Evolutionary conservation across 371 early-diverging fungal genomes (phyloP), one percentile per base, ranked within the genome.

Genomic region (Chytridium lagenaria): DNA sequence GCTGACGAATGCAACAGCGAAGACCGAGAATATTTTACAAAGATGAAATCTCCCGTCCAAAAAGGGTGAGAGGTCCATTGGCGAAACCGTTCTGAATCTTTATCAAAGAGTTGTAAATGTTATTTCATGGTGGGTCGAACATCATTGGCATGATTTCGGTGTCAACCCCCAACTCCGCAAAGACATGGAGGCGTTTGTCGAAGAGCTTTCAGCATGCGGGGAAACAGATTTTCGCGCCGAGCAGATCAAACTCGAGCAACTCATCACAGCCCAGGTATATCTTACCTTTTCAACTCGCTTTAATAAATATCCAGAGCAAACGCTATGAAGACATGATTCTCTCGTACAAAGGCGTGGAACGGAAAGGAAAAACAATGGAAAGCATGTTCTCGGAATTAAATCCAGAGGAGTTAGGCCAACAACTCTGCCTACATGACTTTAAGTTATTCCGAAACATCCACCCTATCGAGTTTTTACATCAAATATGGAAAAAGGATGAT

Each of bases 131-230:
- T 88, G 89, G 89, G 80, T 80, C 12, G 73, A 83, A 26, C 59
- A 83, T 49, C 83, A 85, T 71, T 88, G 85, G 84, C 86, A 84
- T 57, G 89, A 88, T 65, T 88, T 87, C 74, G 83, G 83, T 1
- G 69, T 81, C 12, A 74, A 75, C 68, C 70, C 74, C 23, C 68
- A 73, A 28, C 66, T 88, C 19, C 73, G 78, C 30, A 63, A 77
- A 7, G 77, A 80, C n/a, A 70, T 88, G 22, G 77, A 75, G n/a
- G 73, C 75, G 16, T 85, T 88, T 55, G 66, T 84, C 12, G 50
- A 79, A 12, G 78, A 79, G 59, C 67, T 83, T 16, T 26, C 33
- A 19, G 26, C 44, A 16, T 67, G 70, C 57, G 50, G 69, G 44
- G 78, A 75, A 15, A 59, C 59, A 33, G 72, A 74, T 16, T 82